Evolutionary conservation across 2,329 filamentous ascomycete genomes (phyloP), one percentile per base, ranked within the genome.

Genomic region (Keithomyces neogunnii): DNA sequence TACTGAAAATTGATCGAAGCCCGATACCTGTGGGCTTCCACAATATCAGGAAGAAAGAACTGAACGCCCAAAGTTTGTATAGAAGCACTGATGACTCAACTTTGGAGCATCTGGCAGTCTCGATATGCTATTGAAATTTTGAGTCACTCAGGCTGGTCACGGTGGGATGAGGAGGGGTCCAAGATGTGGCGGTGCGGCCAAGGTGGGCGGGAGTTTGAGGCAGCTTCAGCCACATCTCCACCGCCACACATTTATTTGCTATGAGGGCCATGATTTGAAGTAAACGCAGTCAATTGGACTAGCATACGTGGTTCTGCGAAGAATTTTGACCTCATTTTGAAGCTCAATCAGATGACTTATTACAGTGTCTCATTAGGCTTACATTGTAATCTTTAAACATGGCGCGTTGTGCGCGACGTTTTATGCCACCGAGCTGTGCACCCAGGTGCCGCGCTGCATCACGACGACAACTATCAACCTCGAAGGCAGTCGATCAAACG

Each of bases 1-100:
- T 72, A 58, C 61, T 64, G 65, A 59, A 65, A 55, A 58, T 58
- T 59, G 55, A 52, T 58, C 59, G 69, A 71, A 72, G 68, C 68
- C 70, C 67, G 49, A 51, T 45, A 51, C 33, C 49, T 47, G 59
- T 53, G 62, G 69, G 66, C 67, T 69, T 69, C 66, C 53, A 59
- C 55, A 55, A 53, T 49, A 45, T 58, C 50, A 56, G 59, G 51
- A 54, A 53, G 43, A 19, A 28, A 29, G 48, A 45, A 50, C 49
- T 45, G 36, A 33, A 44, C 32, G 8, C 11, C 45, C 29, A 29
- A 35, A 11, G 40, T 33, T 5, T 49, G 38, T 33, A 44, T 31
- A 44, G 29, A 39, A 40, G 29, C 36, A 33, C 44, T 35, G 44
- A 32, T 50, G 49, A 50, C 50, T 53, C 46, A 50, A 48, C 26